Evolutionary conservation across 495 filamentous ascomycete species (phyloP).

Genomic region (Pseudevernia furfuracea): DNA sequence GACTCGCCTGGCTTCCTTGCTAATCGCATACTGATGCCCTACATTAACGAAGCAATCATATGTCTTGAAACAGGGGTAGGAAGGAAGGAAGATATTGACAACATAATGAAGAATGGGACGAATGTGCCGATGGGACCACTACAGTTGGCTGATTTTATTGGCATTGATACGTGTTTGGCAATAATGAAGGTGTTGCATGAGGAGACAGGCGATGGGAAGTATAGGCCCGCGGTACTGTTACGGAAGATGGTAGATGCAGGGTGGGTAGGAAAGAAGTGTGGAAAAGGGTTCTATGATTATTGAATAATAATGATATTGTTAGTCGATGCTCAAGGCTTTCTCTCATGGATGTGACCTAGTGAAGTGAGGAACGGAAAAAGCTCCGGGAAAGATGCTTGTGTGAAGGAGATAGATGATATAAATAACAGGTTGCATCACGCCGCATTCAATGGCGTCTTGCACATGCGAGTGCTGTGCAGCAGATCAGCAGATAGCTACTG

Average conservation of each 20-base stretch:
- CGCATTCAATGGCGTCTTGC: not conserved
- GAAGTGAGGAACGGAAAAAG: not conserved
- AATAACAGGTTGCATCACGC: not conserved
- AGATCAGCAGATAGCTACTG: not conserved
- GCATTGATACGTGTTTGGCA: constrained; percentile 88
- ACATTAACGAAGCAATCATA: constrained; percentile 97
- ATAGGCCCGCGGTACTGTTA: constrained; percentile 76
- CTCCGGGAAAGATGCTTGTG: not conserved
- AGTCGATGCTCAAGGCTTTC: not conserved
- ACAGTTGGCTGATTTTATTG: constrained; percentile 93
- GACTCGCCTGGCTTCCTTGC: constrained; percentile 93
- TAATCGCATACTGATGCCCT: constrained; percentile 96
- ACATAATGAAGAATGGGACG: constrained; percentile 98
- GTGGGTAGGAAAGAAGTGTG: constrained; percentile 95
- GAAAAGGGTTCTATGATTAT: constrained; percentile 95
- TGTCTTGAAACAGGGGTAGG: constrained; percentile 93
- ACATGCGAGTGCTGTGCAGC: not conserved
- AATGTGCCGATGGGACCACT: constrained; percentile 98
- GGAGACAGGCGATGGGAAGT: constrained; percentile 93
- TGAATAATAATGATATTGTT: constrained; percentile 18
- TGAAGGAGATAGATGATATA: not conserved
- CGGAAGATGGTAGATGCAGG: constrained; percentile 96
- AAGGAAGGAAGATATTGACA: constrained; percentile 80
- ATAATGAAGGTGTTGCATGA: constrained; percentile 95
- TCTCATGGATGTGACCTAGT: not conserved